A percentile compares a stretch with the other conserved stretches of the same genome.
Conservation (phyloP, 305 asterid species). For the Petunia hybrid region DNA sequence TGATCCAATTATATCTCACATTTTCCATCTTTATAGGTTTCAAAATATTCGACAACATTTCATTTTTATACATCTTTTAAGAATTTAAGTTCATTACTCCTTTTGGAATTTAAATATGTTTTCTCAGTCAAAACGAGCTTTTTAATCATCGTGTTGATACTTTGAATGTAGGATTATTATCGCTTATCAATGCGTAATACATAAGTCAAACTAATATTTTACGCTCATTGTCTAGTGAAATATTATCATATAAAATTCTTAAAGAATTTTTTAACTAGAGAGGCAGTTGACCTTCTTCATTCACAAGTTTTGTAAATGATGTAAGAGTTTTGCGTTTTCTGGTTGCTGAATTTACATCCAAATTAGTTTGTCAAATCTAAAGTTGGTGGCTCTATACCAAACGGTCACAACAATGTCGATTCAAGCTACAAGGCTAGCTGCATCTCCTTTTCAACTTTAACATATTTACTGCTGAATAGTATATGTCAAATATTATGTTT, state of each 20-base stretch:
- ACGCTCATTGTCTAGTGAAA: background rate
- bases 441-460: background rate
- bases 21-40: too few species aligned
- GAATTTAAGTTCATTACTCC: too few species aligned
- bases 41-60: too few species aligned
- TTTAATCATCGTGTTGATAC: background rate
- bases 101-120: background rate
- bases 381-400: slow-evolving; percentile 30
- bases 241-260: background rate
- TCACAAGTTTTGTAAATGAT: background rate
- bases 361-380: slow-evolving; percentile 26
- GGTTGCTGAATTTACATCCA: slow-evolving; percentile 4
- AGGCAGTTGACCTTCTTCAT: background rate
- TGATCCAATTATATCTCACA: too few species aligned
- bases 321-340: slow-evolving; percentile 2
- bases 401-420: background rate
- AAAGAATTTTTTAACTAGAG: too few species aligned
- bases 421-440: background rate
- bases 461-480: background rate
- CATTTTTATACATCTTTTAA: too few species aligned
- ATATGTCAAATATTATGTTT: too few species aligned
- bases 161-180: background rate
- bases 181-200: background rate
- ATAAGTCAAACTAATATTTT: background rate
- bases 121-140: background rate